Base-by-base conservation (phyloP, 164 flowering plant species). In the Berberis vulgaris region DNA sequence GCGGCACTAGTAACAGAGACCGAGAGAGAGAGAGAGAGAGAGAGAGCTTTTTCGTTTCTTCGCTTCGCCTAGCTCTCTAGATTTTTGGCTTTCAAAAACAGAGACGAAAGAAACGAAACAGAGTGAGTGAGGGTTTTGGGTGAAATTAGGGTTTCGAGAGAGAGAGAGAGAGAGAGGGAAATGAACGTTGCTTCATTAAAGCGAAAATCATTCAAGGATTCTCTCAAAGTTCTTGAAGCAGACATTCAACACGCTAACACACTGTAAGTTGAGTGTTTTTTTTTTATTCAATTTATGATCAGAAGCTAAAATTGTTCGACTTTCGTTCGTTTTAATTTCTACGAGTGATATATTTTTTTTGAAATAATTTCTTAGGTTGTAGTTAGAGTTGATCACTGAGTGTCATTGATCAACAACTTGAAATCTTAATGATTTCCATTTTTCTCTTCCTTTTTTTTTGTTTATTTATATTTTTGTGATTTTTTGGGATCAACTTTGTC, bases 221-320 rank as follows among this genome's bases (percentile, higher is more conserved):
- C 94, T 47, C 70, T 87, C 41, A 87, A 87, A 73, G 79, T 74
- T 49, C 87, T 87, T 4, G 90, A 87, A 80, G 94, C 94, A 11
- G 94, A 87, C 76, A 85, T 87, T 63, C 94, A 85, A 75, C 90
- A 85, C 56, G 94, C 94, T 26, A 87, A 87, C 67, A 87, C 89
- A 59, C 80, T 87, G 94, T 87, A 78, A 73, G 84, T 71, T 38
- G 41, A 64, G 26, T 26, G 26, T 26, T 26, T 26, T 26, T 26
- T 26, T 26, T 26, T 26, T 26, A 26, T 26, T 26, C 26, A 26
- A 26, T 26, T 26, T 26, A 26, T 26, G 26, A 26, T 26, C 26
- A 26, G 26, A 26, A 6, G 40, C 6, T 43, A 56, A 40, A 7
- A 10, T 50, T 55, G 26, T 61, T 2, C 49, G n/a, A 38, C 41